Evolutionary conservation across 768 basidiomycete species (phyloP), one percentile per base, ranked within the genome.

Genomic region (Trametopsis cervina): DNA sequence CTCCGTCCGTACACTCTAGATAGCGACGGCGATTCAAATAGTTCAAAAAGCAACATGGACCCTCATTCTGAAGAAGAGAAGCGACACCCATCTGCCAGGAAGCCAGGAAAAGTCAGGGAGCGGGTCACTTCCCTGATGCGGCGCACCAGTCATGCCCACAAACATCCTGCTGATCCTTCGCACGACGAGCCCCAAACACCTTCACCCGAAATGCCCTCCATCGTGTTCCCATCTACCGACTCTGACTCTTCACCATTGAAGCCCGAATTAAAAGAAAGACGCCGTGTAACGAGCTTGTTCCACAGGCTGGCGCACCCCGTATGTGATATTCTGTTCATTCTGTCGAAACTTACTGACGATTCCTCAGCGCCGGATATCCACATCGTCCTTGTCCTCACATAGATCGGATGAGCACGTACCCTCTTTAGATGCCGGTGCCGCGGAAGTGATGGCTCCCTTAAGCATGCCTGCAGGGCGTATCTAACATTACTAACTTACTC

Each of bases 21-120:
- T 3, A 38, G 36, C 40, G 36, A 24, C 24, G 25, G 23, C 20
- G 46, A 13, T n/a, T 23, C 40, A 20, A 26, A 36, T 3, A 44
- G 42, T 37, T 50, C 49, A 12, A 43, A 37, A 40, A 50, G 49
- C 35, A 44, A 27, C 13, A 39, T 43, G 9, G 49, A 50, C 26
- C 49, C 43, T 27, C 37, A 23, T 25, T 29, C 29, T 22, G 46
- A 47, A 6, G 18, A 23, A 6, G 21, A 13, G 26, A 44, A 17
- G 23, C 12, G 3, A n/a, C n/a, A 4, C 4, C 10, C 36, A 24
- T 13, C 20, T 7, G 17, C 36, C 35, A 43, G 44, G 24, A 50
- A 24, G 42, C 40, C 20, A 18, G 23, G 42, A 17, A 40, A 18
- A 18, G 40, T 47, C 24, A 11, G 46, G 6, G 25, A 47, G 46